Evolutionary conservation across 805 yeast genomes (phyloP).

Genomic region (Hemisphaericaspora nanyangensis): DNA sequence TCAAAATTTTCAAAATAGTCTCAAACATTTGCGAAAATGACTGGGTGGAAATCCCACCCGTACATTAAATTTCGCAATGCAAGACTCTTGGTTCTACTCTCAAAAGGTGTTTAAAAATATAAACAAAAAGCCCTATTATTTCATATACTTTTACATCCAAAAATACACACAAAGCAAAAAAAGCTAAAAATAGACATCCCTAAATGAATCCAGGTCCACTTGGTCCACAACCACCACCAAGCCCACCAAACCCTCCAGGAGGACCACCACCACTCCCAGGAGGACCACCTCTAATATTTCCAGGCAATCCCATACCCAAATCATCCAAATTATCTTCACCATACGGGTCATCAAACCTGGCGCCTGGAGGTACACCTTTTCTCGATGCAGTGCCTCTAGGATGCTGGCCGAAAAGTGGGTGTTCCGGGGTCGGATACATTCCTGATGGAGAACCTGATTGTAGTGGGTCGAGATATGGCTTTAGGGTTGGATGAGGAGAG

Average conservation of each 20-base stretch:
- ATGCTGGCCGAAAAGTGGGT: slow-evolving; percentile 44
- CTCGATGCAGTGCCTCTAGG: slow-evolving; percentile 23
- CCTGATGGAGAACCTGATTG: slow-evolving; percentile 37
- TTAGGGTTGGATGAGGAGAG: slow-evolving; percentile 37
- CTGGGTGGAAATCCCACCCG: too few species aligned
- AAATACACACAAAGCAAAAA: too few species aligned
- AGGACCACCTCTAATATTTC: slow-evolving; percentile 24
- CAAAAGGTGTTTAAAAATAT: too few species aligned
- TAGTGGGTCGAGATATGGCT: slow-evolving; percentile 43
- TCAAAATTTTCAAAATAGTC: too few species aligned
- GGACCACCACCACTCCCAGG: slow-evolving; percentile 8
- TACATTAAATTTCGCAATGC: too few species aligned
- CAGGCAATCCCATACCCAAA: slow-evolving; percentile 46
- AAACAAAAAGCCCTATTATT: too few species aligned
- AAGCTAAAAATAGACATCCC: too few species aligned
- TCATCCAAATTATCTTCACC: slow-evolving; percentile 41
- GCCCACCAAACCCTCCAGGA: slow-evolving; percentile 12
- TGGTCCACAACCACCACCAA: slow-evolving; percentile 8
- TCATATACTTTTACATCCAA: too few species aligned
- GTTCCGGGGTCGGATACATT: slow-evolving; percentile 50
- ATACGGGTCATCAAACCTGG: slow-evolving; percentile 51
- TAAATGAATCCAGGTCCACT: too few species aligned
- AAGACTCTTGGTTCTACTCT: too few species aligned
- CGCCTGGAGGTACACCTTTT: slow-evolving; percentile 42
- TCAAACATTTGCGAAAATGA: too few species aligned